Evolutionary conservation across 495 filamentous ascomycete genomes (phyloP).

Genomic region (Tuber melanosporum): DNA sequence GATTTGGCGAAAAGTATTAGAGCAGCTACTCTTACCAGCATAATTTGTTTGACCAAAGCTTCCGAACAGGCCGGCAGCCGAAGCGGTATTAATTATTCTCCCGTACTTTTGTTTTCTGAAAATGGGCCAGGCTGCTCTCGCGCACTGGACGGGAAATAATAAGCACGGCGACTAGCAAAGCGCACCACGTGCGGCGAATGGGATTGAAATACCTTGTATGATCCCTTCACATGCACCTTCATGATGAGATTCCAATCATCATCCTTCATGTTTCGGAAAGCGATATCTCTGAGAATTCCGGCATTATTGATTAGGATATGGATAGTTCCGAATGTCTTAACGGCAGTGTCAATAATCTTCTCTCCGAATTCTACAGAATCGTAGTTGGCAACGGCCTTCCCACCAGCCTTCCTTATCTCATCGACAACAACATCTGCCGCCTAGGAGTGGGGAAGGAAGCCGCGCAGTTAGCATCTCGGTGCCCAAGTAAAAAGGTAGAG

Average conservation of each 20-base stretch:
- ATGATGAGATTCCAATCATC: constrained; percentile 93
- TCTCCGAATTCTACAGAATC: constrained; percentile 94
- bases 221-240: constrained; percentile 86
- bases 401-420: constrained; percentile 85
- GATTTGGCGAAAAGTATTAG: neutral
- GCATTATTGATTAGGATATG: constrained; percentile 97
- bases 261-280: constrained; percentile 99
- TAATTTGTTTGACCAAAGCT: constrained; percentile 97
- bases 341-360: constrained; percentile 90
- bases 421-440: constrained; percentile 93
- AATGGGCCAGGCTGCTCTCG: constrained; percentile 92
- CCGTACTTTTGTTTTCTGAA: constrained; percentile 99
- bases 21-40: constrained; percentile 52
- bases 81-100: constrained; percentile 90
- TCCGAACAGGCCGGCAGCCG: constrained; percentile 90
- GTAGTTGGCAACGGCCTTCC: constrained; percentile 97
- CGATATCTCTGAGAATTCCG: constrained; percentile 90
- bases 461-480: neutral
- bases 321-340: constrained; percentile 83
- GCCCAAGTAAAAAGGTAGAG: neutral
- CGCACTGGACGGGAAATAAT: constrained; percentile 52
- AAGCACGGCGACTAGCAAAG: neutral
- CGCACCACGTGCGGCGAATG: neutral
- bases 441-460: constrained; percentile 46
- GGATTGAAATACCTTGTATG: constrained; percentile 64